A percentile compares a stretch with the other conserved stretches of the same genome.
These are phyloP conservation scores for Crinitomyces ghanaensis DNA, from an alignment of 805 yeast genomes.

Conservation along the genomic window DNA sequence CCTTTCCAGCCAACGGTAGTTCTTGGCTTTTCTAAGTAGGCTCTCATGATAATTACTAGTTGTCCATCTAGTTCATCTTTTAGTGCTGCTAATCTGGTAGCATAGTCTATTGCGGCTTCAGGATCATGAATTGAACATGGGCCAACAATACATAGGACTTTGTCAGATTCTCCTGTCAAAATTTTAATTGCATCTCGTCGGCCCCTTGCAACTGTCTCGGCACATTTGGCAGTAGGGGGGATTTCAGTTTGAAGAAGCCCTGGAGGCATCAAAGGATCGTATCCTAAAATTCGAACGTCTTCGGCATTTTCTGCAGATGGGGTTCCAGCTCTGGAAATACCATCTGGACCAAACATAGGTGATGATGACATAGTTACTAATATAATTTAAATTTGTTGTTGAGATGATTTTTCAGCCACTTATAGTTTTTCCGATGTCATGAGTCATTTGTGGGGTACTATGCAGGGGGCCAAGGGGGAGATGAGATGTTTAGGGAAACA, in stretches of 20 bases:
- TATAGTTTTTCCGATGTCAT: too few species aligned
- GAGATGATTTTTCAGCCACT: too few species aligned
- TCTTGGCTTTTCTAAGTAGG: slow-evolving; percentile 95
- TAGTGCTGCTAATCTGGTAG: slow-evolving; percentile 50
- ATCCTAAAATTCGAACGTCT: slow-evolving; percentile 50
- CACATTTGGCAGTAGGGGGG: slow-evolving; percentile 46
- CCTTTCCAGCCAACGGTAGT: slow-evolving; percentile 99
- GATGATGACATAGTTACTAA: slow-evolving; percentile 1
- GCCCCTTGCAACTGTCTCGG: slow-evolving; percentile 59
- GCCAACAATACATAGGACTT: slow-evolving; percentile 80
- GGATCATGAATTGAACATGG: slow-evolving; percentile 97
- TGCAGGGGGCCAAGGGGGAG: too few species aligned
- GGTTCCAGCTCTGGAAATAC: slow-evolving; percentile 24
- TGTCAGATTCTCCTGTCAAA: slow-evolving; percentile 66
- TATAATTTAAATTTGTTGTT: slow-evolving; percentile 1
- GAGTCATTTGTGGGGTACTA: too few species aligned
- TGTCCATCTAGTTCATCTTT: slow-evolving; percentile 66
- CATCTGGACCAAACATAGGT: slow-evolving; percentile 28
- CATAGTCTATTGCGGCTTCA: slow-evolving; percentile 81
- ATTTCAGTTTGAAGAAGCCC: slow-evolving; percentile 80
- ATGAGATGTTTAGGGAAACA: too few species aligned
- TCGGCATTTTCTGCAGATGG: slow-evolving; percentile 61
- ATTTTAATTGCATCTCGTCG: slow-evolving; percentile 70
- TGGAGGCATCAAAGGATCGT: slow-evolving; percentile 91
- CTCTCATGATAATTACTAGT: slow-evolving; percentile 85